Conservation (phyloP, 352 stramenopile genomes). For the Aphanomyces astaci region DNA sequence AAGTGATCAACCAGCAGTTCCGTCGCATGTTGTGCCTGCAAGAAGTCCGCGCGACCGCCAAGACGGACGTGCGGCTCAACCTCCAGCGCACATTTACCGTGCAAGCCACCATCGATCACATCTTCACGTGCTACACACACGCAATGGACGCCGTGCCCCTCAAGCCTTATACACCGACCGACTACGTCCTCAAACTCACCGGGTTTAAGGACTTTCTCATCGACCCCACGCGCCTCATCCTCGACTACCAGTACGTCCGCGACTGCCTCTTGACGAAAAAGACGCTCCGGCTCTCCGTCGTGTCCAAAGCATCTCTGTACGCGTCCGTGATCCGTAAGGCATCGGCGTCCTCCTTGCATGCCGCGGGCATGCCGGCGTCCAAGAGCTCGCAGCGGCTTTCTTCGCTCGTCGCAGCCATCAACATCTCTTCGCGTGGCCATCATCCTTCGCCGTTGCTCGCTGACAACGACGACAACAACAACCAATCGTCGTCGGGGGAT, state of each 20-base stretch:
- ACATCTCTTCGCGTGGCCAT: not conserved
- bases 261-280: constrained; percentile 83
- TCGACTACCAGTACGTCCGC: constrained; percentile 83
- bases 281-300: constrained; percentile 70
- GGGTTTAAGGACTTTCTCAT: constrained; percentile 82
- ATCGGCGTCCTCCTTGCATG: constrained; percentile 29
- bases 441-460: no score
- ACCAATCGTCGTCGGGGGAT: not conserved
- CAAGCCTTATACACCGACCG: constrained; percentile 58
- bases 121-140: constrained; percentile 84
- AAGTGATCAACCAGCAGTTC: constrained; percentile 42
- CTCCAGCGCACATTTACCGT: constrained; percentile 73
- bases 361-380: not conserved
- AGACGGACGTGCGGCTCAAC: constrained; percentile 81
- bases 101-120: constrained; percentile 80
- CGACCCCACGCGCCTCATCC: constrained; percentile 69
- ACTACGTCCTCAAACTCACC: constrained; percentile 82
- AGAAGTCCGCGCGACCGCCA: constrained; percentile 73
- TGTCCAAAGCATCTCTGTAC: constrained; percentile 79
- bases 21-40: constrained; percentile 77
- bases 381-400: not conserved
- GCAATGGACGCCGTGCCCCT: constrained; percentile 62
- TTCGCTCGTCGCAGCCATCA: not conserved
- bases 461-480: constrained; percentile 4
- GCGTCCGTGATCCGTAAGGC: not conserved